phyloP scores from a whole-genome alignment of 768 basidiomycete genomes.

The Kwoniella heveanensis region DNA sequence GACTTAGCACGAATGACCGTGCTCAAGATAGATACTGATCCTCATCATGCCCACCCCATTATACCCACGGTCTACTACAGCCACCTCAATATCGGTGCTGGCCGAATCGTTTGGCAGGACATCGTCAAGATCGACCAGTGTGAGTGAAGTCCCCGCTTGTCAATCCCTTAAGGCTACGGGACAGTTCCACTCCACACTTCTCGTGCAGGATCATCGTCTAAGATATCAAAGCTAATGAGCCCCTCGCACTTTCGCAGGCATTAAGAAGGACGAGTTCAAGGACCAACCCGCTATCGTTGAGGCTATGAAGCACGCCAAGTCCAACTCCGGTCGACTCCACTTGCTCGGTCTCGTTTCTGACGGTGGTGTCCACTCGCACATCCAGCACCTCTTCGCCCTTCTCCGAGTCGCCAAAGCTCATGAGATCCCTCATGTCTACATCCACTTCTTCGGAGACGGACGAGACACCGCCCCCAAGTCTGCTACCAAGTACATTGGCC shows the following conservation, averaged over 20 bases:
- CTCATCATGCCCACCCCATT: too few species aligned
- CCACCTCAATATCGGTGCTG: slow-evolving; percentile 92
- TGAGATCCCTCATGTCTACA: slow-evolving; percentile 78
- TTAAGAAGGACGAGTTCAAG: slow-evolving; percentile 85
- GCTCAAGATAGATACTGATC: too few species aligned
- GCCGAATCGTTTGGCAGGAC: slow-evolving; percentile 95
- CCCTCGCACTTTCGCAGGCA: slow-evolving; percentile 57
- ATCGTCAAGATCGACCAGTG: slow-evolving; percentile 90
- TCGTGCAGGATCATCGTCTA: slow-evolving; percentile 50
- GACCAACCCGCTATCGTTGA: slow-evolving; percentile 72
- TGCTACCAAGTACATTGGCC: slow-evolving; percentile 72
- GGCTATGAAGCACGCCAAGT: slow-evolving; percentile 75
- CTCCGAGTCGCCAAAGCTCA: slow-evolving; percentile 85
- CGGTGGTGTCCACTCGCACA: slow-evolving; percentile 96
- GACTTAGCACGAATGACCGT: too few species aligned
- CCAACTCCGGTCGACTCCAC: slow-evolving; percentile 80
- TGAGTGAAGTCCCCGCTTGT: slow-evolving; percentile 36
- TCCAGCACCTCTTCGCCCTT: slow-evolving; percentile 82
- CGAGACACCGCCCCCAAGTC: slow-evolving; percentile 90
- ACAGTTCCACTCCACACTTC: too few species aligned
- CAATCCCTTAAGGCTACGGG: too few species aligned
- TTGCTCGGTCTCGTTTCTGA: slow-evolving; percentile 91
- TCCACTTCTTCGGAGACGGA: slow-evolving; percentile 94
- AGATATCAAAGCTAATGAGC: background rate
- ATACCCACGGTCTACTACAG: too few species aligned